phyloP scores from a whole-genome alignment of 2,329 filamentous ascomycete species.

The Pyricularia sp. region DNA sequence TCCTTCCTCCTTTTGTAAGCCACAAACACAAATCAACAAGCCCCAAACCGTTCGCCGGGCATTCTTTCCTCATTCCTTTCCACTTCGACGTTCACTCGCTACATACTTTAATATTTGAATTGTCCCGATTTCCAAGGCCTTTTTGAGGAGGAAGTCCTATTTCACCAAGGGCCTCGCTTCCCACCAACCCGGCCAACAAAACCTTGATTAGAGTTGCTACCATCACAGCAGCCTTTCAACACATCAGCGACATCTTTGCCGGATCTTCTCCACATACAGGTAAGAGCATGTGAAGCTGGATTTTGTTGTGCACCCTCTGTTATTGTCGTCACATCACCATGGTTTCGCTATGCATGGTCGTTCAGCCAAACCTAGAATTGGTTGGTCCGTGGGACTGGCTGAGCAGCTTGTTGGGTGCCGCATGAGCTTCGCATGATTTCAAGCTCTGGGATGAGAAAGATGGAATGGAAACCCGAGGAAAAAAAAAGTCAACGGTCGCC shows the following conservation, averaged over 20 bases:
- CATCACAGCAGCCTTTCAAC: neutral
- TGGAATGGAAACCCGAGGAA: neutral
- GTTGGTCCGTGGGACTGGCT: neutral
- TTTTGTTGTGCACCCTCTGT: neutral
- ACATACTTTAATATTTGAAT: slow-evolving; percentile 2
- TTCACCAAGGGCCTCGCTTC: neutral
- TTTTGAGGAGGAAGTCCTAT: neutral
- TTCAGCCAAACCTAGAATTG: neutral
- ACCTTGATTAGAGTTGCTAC: slow-evolving; percentile 5
- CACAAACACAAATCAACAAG: neutral
- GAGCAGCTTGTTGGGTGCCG: neutral
- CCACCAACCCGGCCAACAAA: slow-evolving; percentile 1
- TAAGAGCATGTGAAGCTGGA: neutral
- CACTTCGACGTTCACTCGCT: slow-evolving; percentile 4
- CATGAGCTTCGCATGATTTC: neutral
- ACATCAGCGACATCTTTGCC: neutral
- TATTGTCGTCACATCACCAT: neutral
- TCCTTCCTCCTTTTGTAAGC: slow-evolving; percentile 1
- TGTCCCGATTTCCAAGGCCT: neutral
- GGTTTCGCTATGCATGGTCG: neutral
- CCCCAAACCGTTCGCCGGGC: slow-evolving; percentile 3
- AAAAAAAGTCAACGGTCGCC: neutral
- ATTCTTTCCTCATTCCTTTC: slow-evolving; percentile 4
- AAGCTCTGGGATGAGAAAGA: neutral
- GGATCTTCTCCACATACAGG: neutral